Evolutionary conservation across 345 rosid genomes (phyloP).

Genomic region (Citrus sp.): DNA sequence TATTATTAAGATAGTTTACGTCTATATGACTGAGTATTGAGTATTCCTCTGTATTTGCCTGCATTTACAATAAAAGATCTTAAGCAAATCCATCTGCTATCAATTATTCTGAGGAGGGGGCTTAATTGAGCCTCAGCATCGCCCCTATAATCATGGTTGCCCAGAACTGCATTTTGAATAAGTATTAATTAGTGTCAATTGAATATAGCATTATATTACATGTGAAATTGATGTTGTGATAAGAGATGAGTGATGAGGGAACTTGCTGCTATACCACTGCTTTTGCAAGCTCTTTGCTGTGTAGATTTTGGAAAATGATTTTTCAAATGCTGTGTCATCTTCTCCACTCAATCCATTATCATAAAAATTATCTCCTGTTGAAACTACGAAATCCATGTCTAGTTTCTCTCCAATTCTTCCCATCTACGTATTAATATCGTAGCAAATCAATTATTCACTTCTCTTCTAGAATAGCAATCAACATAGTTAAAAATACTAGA

Average conservation of each 20-base stretch:
- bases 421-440: slow-evolving; percentile 43
- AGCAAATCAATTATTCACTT: too few species aligned
- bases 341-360: slow-evolving; percentile 61
- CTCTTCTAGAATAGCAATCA: too few species aligned
- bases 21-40: too few species aligned
- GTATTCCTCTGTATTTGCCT: slow-evolving; percentile 5
- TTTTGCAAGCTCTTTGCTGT: slow-evolving; percentile 67
- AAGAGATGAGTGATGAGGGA: too few species aligned
- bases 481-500: too few species aligned
- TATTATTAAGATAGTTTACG: too few species aligned
- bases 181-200: too few species aligned
- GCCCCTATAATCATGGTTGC: slow-evolving; percentile 49
- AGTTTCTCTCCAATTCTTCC: slow-evolving; percentile 62
- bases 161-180: too few species aligned
- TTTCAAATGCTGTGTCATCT: slow-evolving; percentile 48
- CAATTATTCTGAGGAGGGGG: slow-evolving; percentile 29
- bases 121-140: slow-evolving; percentile 42
- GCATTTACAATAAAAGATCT: slow-evolving; percentile 41
- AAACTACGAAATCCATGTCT: slow-evolving; percentile 65
- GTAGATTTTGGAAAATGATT: slow-evolving; percentile 69
- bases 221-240: background rate
- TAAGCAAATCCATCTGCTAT: slow-evolving; percentile 45
- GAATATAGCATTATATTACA: too few species aligned
- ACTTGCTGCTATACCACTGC: slow-evolving; percentile 69
- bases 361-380: slow-evolving; percentile 88